Percentiles rank a stretch among this genome's conserved stretches.
Evolutionary conservation across 176 grass and related monocot species (phyloP).

Genomic region (Avena insularis): DNA sequence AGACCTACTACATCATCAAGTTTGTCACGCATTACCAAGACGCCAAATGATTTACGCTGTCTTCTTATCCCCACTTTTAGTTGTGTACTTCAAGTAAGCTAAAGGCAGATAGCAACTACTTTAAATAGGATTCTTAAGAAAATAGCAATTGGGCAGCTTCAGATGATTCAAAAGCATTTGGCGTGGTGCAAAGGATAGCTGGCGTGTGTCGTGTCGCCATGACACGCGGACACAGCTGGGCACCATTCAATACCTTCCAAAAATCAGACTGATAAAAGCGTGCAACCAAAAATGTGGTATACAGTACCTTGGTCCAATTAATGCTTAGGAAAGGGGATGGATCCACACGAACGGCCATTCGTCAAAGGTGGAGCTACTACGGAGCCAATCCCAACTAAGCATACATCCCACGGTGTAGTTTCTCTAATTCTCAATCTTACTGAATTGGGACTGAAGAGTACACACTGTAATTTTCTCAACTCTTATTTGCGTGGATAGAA

Average conservation of each 20-base stretch:
- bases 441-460: neutral
- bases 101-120: conserved; percentile 23
- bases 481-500: neutral
- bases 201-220: neutral
- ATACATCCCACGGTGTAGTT: conserved; percentile 7
- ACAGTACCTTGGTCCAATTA: neutral
- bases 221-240: neutral
- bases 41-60: conserved; percentile 20
- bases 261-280: conserved; percentile 17
- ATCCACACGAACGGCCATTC: neutral
- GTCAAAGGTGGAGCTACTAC: neutral
- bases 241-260: conserved; percentile 11
- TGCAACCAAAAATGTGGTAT: neutral
- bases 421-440: neutral
- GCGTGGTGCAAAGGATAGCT: conserved; percentile 14
- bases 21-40: conserved; percentile 18
- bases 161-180: conserved; percentile 3
- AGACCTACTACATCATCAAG: conserved; percentile 12
- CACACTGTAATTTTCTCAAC: neutral
- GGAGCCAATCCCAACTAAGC: conserved; percentile 12
- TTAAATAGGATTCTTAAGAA: conserved; percentile 25
- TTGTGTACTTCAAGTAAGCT: conserved; percentile 8
- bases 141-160: conserved; percentile 15
- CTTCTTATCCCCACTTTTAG: conserved; percentile 8
- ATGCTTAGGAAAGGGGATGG: neutral